Conservation (phyloP, 352 stramenopile species). For the Pythium vanterpoolii region DNA sequence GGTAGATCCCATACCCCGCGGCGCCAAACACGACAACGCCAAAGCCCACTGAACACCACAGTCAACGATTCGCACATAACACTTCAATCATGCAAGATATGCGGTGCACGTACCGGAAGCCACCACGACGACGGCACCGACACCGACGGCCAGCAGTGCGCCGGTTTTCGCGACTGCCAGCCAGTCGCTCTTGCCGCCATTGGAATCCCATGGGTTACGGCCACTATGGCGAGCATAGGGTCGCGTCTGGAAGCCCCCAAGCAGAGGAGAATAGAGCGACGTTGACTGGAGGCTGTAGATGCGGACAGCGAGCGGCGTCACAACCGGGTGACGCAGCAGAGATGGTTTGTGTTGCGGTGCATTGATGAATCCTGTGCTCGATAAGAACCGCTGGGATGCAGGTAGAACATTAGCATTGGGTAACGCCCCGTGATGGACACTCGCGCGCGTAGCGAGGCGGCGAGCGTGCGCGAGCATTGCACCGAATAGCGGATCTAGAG, state of each 20-base stretch:
- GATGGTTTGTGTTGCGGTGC: neutral
- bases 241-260: slow-evolving; percentile 21
- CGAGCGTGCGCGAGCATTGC: slow-evolving; percentile 16
- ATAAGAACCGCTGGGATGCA: slow-evolving; percentile 7
- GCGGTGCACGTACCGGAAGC: slow-evolving; percentile 47
- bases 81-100: neutral
- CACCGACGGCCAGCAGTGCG: slow-evolving; percentile 54
- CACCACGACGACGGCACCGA: slow-evolving; percentile 49
- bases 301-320: neutral
- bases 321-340: neutral
- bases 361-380: neutral
- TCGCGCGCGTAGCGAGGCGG: slow-evolving; percentile 11
- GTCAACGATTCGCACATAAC: neutral
- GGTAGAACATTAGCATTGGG: neutral
- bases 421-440: neutral
- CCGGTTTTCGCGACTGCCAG: slow-evolving; percentile 54
- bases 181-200: slow-evolving; percentile 32
- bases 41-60: slow-evolving; percentile 49
- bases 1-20: slow-evolving; percentile 71
- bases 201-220: slow-evolving; percentile 17
- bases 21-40: slow-evolving; percentile 63
- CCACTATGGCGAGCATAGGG: slow-evolving; percentile 29
- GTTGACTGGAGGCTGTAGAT: neutral
- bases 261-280: neutral
- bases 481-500: neutral